phyloP scores from a whole-genome alignment of 495 filamentous ascomycete genomes.

The Xylona heveae region DNA sequence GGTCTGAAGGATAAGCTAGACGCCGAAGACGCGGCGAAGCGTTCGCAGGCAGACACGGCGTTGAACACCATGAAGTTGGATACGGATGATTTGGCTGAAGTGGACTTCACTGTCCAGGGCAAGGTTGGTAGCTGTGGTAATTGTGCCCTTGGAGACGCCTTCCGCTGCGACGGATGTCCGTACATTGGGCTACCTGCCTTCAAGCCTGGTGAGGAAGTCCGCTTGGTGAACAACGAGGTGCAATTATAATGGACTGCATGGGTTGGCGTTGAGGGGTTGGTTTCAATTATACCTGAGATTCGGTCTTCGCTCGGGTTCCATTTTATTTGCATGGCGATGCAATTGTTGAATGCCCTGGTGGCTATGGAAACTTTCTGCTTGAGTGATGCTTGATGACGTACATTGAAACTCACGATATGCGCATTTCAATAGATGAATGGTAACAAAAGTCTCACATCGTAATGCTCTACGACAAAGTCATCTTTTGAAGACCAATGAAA shows the following conservation, averaged over 20 bases:
- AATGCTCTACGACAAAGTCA: too few species aligned
- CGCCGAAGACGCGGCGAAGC: slow-evolving; percentile 55
- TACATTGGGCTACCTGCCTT: slow-evolving; percentile 89
- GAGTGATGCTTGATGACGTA: too few species aligned
- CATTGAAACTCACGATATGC: too few species aligned
- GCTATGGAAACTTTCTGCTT: too few species aligned
- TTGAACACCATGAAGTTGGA: slow-evolving; percentile 52
- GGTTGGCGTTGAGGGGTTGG: background rate
- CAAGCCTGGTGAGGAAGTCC: slow-evolving; percentile 88
- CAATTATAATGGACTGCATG: slow-evolving; percentile 37
- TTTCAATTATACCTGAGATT: too few species aligned
- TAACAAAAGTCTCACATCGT: too few species aligned
- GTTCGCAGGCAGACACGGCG: slow-evolving; percentile 34
- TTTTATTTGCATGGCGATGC: too few species aligned
- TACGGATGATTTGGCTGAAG: slow-evolving; percentile 57
- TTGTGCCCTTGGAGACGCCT: slow-evolving; percentile 82
- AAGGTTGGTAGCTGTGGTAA: slow-evolving; percentile 88
- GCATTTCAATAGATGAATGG: too few species aligned
- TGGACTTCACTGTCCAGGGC: slow-evolving; percentile 91
- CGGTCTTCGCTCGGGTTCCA: too few species aligned
- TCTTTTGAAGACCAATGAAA: too few species aligned
- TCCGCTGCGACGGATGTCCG: slow-evolving; percentile 64
- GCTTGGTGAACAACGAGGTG: slow-evolving; percentile 62
- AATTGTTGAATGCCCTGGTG: too few species aligned
- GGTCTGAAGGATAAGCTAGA: slow-evolving; percentile 62